Evolutionary conservation across 306 rosid genomes (phyloP), one percentile per base, ranked within the genome.

Genomic region (Cotoneaster glaucophyllus): DNA sequence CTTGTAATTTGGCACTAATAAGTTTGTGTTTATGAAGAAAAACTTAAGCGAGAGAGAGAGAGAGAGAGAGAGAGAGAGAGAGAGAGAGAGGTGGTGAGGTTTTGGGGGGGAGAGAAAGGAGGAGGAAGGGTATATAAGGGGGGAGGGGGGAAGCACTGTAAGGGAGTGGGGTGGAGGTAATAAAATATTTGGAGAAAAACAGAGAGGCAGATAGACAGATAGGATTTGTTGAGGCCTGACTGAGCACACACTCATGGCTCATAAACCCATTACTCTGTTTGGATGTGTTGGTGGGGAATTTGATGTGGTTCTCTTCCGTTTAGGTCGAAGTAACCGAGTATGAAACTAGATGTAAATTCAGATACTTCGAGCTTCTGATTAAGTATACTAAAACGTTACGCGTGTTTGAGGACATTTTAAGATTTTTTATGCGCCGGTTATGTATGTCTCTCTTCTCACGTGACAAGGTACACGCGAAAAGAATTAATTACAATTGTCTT

Each of bases 181-280:
- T 54, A 81, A 74, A 77, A 70, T 79, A 37, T 7, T n/a, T 50
- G 76, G 43, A 77, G 74, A 48, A 68, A 77, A 82, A 74, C 78
- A 78, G 81, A 77, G 80, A 34, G 88, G 84, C 84, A 85, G 14
- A 57, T 15, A 57, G 86, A 89, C 97, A 89, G 95, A 50, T 80
- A 80, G 88, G 80, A 85, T 52, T 31, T 48, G 88, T 45, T 61
- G 67, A 73, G 76, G 83, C 68, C 25, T 74, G 80, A 21, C 7
- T 13, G 53, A 21, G 29, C 87, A 70, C 82, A 73, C 80, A 34
- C 67, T 10, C 53, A 37, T 64, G 24, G 21, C 31, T 29, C 67
- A 63, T 63, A 28, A 63, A 28, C 67, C 18, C 41, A 15, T 17
- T 22, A 22, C 11, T 26, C 34, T 61, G 8, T 26, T 61, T 26